Percentiles rank a stretch among this genome's conserved stretches.
Conservation (phyloP, 2,329 filamentous ascomycete genomes). For the Colletotrichum phormii region DNA sequence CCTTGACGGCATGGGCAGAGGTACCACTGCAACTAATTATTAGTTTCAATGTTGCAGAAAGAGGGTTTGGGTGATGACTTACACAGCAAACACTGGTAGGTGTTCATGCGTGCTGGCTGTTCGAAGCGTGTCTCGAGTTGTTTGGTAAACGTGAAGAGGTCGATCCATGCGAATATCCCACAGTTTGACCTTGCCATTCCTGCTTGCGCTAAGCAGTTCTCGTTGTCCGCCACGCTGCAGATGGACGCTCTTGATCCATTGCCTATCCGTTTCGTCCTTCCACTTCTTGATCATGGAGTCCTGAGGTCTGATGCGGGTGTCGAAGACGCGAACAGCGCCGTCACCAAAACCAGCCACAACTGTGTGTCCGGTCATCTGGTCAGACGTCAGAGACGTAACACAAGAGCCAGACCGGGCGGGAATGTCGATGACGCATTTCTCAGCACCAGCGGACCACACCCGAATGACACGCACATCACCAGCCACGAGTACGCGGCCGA, state of each 20-base stretch:
- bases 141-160: slow-evolving; percentile 78
- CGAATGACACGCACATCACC: slow-evolving; percentile 96
- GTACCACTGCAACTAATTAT: slow-evolving; percentile 75
- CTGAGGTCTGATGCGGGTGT: slow-evolving; percentile 84
- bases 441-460: slow-evolving; percentile 94
- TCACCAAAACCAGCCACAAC: slow-evolving; percentile 98
- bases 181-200: slow-evolving; percentile 92
- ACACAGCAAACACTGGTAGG: slow-evolving; percentile 94
- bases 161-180: slow-evolving; percentile 95
- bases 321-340: slow-evolving; percentile 92
- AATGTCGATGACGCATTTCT: slow-evolving; percentile 94
- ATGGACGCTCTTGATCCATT: slow-evolving; percentile 96
- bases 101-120: slow-evolving; percentile 96
- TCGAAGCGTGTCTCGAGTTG: slow-evolving; percentile 81
- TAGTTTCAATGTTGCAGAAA: slow-evolving; percentile 39
- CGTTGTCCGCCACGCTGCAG: slow-evolving; percentile 95
- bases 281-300: slow-evolving; percentile 96
- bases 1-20: slow-evolving; percentile 86
- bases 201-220: slow-evolving; percentile 89
- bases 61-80: slow-evolving; percentile 57
- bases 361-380: slow-evolving; percentile 96
- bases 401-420: slow-evolving; percentile 94
- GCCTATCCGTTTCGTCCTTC: slow-evolving; percentile 86
- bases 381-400: slow-evolving; percentile 94
- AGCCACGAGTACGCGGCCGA: slow-evolving; percentile 92